Percentiles rank a stretch among this genome's conserved stretches.
phyloP scores from a whole-genome alignment of 345 rosid species.

The Bruguiera sexangula region DNA sequence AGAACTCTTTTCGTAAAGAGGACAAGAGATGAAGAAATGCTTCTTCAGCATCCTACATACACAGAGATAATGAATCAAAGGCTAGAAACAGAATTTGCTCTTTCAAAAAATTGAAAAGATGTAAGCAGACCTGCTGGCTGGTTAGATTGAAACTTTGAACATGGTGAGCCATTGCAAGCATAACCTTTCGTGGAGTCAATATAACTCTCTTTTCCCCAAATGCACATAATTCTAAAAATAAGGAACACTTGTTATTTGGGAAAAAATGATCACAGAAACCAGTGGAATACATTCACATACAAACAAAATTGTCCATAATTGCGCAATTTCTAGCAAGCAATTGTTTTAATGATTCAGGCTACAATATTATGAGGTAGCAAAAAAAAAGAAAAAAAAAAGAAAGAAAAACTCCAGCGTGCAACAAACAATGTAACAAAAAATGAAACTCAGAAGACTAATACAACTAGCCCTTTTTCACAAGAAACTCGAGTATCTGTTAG shows the following conservation, averaged over 20 bases:
- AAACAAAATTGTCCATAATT: neutral
- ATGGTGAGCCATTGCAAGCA: conserved; percentile 59
- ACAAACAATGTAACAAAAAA: neutral
- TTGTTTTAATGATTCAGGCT: neutral
- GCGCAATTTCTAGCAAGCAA: neutral
- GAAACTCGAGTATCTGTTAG: neutral
- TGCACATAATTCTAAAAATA: conserved; percentile 44
- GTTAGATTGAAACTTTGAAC: conserved; percentile 62
- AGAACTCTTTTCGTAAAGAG: conserved; percentile 71
- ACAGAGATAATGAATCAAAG: conserved; percentile 17
- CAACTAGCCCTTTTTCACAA: neutral
- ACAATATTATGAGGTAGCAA: neutral
- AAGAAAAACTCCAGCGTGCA: neutral
- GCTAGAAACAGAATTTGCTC: neutral
- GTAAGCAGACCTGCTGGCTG: conserved; percentile 64
- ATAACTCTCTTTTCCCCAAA: conserved; percentile 40
- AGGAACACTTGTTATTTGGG: neutral
- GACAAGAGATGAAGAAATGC: conserved; percentile 79
- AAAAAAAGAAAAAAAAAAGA: neutral
- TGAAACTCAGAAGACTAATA: neutral
- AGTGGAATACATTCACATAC: neutral
- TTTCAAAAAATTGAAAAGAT: conserved; percentile 5
- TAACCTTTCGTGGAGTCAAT: conserved; percentile 60
- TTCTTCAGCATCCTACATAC: conserved; percentile 80
- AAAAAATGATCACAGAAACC: neutral